A percentile compares a stretch with the other conserved stretches of the same genome.
phyloP scores from a whole-genome alignment of 352 stramenopile species.

The Phytophthora lateralis region DNA sequence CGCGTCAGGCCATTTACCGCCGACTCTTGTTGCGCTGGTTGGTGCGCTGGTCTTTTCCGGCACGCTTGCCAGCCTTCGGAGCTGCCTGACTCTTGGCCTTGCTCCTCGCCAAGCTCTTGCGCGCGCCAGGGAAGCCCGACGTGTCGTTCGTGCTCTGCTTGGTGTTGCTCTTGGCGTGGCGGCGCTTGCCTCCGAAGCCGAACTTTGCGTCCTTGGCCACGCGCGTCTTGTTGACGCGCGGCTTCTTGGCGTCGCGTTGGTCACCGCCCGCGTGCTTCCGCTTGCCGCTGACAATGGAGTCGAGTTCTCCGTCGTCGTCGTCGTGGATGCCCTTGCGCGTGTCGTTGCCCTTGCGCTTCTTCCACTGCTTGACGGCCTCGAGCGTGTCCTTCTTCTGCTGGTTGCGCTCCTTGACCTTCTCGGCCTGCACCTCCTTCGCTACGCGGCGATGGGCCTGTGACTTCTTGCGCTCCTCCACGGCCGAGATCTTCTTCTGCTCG shows the following conservation, averaged over 20 bases:
- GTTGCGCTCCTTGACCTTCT: conserved; percentile 83
- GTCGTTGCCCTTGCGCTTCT: conserved; percentile 85
- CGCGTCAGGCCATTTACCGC: conserved; percentile 36
- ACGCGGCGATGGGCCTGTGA: conserved; percentile 97
- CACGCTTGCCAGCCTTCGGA: conserved; percentile 57
- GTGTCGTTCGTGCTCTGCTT: conserved; percentile 85
- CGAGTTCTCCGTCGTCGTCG: conserved; percentile 67
- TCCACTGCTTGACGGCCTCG: conserved; percentile 89
- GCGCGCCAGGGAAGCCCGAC: conserved; percentile 61
- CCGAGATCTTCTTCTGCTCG: conserved; percentile 99
- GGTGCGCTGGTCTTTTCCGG: conserved; percentile 58
- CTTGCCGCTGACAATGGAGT: conserved; percentile 70
- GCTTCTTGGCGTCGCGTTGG: conserved; percentile 70
- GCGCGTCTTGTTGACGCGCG: conserved; percentile 66
- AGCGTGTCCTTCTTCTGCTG: conserved; percentile 90
- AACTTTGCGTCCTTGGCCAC: conserved; percentile 85
- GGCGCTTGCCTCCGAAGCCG: conserved; percentile 84
- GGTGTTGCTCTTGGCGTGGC: conserved; percentile 78
- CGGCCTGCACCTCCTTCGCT: conserved; percentile 93
- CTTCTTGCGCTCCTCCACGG: conserved; percentile 97
- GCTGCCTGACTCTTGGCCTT: conserved; percentile 48
- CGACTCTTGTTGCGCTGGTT: conserved; percentile 59
- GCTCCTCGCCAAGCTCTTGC: conserved; percentile 47
- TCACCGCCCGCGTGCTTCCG: conserved; percentile 51
- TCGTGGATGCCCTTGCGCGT: conserved; percentile 61